Evolutionary conservation across 495 filamentous ascomycete genomes (phyloP).

Genomic region (Podospora fimiseda): DNA sequence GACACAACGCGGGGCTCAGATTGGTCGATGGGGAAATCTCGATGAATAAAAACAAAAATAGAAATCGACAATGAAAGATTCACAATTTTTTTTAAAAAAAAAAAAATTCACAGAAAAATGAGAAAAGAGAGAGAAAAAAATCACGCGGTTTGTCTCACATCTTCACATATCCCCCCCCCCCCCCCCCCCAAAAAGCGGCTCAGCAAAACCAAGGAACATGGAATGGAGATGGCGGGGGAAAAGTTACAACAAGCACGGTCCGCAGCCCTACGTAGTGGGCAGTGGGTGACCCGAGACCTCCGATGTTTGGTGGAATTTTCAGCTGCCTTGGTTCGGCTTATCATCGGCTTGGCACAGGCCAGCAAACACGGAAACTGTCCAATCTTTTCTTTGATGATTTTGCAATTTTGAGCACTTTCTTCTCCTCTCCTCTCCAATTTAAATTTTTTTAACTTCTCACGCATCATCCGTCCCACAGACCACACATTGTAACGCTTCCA

Average conservation of each 20-base stretch:
- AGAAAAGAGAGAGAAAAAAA: background rate
- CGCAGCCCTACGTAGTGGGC: conserved; percentile 7
- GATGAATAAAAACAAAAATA: no score
- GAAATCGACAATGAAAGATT: no score
- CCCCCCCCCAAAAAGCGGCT: no score
- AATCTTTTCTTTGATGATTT: background rate
- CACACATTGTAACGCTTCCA: background rate
- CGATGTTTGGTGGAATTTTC: conserved; percentile 13
- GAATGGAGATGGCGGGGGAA: background rate
- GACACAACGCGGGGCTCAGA: conserved; percentile 24
- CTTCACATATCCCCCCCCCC: no score
- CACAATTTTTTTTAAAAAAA: background rate
- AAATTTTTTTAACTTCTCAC: background rate
- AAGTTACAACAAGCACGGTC: no score
- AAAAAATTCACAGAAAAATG: background rate
- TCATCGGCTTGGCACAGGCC: conserved; percentile 5
- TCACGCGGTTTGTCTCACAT: background rate
- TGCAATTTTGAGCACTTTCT: background rate
- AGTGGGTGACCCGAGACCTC: background rate
- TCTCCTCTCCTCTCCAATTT: conserved; percentile 2
- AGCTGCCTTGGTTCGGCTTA: conserved; percentile 14
- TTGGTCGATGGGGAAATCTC: background rate
- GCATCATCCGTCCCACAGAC: no score
- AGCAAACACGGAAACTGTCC: background rate
- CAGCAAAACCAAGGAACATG: no score